phyloP scores from a whole-genome alignment of 163 green algal species.

The Scenedesmus sp. region DNA sequence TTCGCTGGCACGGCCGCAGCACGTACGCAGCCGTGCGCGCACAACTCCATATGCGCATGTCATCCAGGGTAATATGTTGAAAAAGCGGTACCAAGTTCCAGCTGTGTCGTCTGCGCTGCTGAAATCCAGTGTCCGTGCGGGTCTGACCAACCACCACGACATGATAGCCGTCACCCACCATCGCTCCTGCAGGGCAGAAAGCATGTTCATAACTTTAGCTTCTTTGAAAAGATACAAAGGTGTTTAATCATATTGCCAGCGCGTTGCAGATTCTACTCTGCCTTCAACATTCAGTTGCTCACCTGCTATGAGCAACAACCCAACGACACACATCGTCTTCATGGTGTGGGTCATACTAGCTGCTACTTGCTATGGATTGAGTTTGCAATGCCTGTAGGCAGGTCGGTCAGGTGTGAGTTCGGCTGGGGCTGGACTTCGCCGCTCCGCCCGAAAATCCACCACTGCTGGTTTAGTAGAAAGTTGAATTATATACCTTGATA shows the following conservation, averaged over 20 bases:
- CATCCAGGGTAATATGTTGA: too few species aligned
- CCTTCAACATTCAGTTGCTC: neutral
- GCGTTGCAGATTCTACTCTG: neutral
- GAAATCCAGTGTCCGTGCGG: neutral
- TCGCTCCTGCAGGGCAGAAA: neutral
- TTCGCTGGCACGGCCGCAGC: neutral
- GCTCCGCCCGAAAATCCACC: too few species aligned
- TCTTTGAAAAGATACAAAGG: too few species aligned
- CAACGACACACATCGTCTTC: neutral
- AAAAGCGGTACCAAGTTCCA: neutral
- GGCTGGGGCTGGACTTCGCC: neutral
- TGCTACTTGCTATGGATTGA: neutral
- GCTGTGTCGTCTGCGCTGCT: neutral
- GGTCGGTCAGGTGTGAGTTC: neutral
- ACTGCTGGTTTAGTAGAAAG: too few species aligned
- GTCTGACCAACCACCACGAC: neutral
- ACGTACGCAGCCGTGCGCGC: neutral
- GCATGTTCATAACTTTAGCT: too few species aligned
- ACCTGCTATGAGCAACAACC: constrained; percentile 9
- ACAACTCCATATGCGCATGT: neutral
- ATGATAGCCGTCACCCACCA: constrained; percentile 1
- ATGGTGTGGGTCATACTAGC: neutral
- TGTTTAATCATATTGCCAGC: too few species aligned
- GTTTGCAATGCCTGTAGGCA: neutral
- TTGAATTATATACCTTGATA: too few species aligned